Percentiles rank a stretch among this genome's conserved stretches.
phyloP scores from a whole-genome alignment of 768 basidiomycete species.

The Amyloporia xantha region DNA sequence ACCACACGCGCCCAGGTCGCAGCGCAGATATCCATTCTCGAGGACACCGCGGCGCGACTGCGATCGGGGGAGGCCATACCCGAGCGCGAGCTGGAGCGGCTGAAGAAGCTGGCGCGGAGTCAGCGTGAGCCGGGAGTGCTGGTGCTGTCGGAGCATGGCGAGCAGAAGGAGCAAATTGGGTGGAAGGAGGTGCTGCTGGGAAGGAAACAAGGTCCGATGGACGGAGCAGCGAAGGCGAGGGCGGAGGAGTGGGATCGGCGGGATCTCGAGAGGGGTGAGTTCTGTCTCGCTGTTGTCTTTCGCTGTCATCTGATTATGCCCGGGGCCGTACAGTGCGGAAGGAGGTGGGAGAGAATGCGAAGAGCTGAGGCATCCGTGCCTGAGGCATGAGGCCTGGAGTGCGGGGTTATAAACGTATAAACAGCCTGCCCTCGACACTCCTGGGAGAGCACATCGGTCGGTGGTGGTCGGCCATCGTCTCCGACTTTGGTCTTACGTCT shows the following conservation, averaged over 20 bases:
- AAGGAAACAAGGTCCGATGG: constrained; percentile 8
- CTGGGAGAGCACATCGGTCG: no score
- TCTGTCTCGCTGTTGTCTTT: not conserved
- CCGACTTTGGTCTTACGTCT: no score
- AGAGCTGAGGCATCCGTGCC: no score
- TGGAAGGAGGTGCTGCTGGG: constrained; percentile 27
- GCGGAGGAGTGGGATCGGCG: constrained; percentile 19
- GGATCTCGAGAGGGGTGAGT: constrained; percentile 24
- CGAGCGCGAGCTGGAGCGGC: constrained; percentile 44
- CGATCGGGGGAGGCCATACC: constrained; percentile 39
- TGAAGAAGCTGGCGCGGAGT: constrained; percentile 46
- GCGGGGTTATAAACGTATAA: no score
- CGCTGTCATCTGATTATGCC: no score
- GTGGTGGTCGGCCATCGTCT: no score
- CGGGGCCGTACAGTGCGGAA: constrained; percentile 6
- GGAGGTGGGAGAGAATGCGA: constrained; percentile 4
- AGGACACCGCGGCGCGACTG: constrained; percentile 49
- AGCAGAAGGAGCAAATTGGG: constrained; percentile 14
- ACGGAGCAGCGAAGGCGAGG: constrained; percentile 10
- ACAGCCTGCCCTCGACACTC: no score
- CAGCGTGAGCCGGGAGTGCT: constrained; percentile 4
- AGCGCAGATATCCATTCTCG: constrained; percentile 58
- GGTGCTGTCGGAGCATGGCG: not conserved
- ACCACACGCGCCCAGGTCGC: constrained; percentile 48
- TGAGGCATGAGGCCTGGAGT: no score